Evolutionary conservation across 495 filamentous ascomycete species (phyloP), one percentile per base, ranked within the genome.

Genomic region (Pseudomonodictys pantanalensis): DNA sequence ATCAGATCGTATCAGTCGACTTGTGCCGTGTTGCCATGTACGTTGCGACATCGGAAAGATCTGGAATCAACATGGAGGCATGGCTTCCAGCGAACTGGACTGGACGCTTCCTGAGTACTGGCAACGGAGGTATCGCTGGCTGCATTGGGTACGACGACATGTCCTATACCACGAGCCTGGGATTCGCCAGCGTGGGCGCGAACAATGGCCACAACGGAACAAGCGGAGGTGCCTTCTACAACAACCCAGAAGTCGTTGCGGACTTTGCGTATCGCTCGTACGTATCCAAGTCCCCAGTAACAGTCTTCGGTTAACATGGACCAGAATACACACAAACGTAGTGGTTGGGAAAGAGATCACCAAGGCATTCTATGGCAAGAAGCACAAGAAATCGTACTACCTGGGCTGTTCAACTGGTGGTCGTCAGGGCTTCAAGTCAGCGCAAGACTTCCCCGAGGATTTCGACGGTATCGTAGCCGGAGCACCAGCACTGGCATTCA

Each of bases 371-470:
- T 84, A 83, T 38, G 68, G 71, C 1, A 63, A 73, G 33, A 62
- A 71, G 8, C 74, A 72, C 57, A 62, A 70, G 12, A 79, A 81
- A 49, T 77, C 75, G 3, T 83, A 83, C 63, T 84, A 81, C 62
- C 60, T 81, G 0, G 81, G 81, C 22, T 84, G 81, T 67, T 83
- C 80, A 4, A 79, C 78, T 22, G 81, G 80, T 15, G 81, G 81
- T 8, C 73, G 77, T 2, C 73, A 84, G 60, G 81, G 81, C 10
- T 77, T 78, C 47, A 80, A 80, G 56, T 70, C 72, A 4, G 70
- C 76, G 5, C 76, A 82, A 58, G 72, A 77, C 50, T 82, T 73
- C 56, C 79, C 80, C 6, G 68, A 75, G 29, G 76, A 79, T 60
- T 81, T 72, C 38, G 70, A 74, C 1, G 81, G 79, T 2, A 77